A percentile compares a stretch with the other conserved stretches of the same genome.
These are phyloP conservation scores for Crinitomyces ghanaensis DNA, from an alignment of 805 yeast species.

Conservation along the genomic window DNA sequence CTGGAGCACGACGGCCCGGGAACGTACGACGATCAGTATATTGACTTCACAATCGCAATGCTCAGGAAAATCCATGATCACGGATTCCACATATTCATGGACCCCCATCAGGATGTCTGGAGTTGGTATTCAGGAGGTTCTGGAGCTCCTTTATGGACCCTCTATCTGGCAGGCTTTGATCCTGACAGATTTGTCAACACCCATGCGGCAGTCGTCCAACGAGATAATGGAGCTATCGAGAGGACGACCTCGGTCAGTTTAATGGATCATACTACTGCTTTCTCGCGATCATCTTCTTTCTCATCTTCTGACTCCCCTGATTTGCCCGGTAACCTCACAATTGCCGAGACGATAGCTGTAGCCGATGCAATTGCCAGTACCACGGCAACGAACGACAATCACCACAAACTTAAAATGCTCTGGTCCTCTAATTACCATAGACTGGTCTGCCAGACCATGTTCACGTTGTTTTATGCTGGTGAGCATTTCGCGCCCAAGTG, in stretches of 20 bases:
- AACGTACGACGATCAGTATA: slow-evolving; percentile 61
- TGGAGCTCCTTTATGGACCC: slow-evolving; percentile 92
- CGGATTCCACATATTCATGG: slow-evolving; percentile 69
- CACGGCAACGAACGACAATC: neutral
- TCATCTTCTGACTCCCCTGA: too few species aligned
- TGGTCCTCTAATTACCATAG: slow-evolving; percentile 85
- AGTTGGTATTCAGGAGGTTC: slow-evolving; percentile 79
- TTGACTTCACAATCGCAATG: slow-evolving; percentile 55
- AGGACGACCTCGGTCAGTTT: too few species aligned
- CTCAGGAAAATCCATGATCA: slow-evolving; percentile 43
- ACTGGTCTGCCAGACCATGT: slow-evolving; percentile 69
- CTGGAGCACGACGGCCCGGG: slow-evolving; percentile 85
- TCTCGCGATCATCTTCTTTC: too few species aligned
- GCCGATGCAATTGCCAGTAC: too few species aligned
- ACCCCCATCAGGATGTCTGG: slow-evolving; percentile 95
- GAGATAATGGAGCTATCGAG: slow-evolving; percentile 39
- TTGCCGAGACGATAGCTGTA: too few species aligned
- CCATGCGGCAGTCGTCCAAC: slow-evolving; percentile 69
- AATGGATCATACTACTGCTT: too few species aligned
- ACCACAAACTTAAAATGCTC: slow-evolving; percentile 47
- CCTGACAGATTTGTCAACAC: slow-evolving; percentile 56
- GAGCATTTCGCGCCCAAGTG: slow-evolving; percentile 65
- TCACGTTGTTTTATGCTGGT: slow-evolving; percentile 78
- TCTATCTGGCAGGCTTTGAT: slow-evolving; percentile 77
- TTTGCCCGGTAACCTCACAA: too few species aligned